Evolutionary conservation across 2,329 filamentous ascomycete genomes (phyloP).

Genomic region (Diaporthe sp.): DNA sequence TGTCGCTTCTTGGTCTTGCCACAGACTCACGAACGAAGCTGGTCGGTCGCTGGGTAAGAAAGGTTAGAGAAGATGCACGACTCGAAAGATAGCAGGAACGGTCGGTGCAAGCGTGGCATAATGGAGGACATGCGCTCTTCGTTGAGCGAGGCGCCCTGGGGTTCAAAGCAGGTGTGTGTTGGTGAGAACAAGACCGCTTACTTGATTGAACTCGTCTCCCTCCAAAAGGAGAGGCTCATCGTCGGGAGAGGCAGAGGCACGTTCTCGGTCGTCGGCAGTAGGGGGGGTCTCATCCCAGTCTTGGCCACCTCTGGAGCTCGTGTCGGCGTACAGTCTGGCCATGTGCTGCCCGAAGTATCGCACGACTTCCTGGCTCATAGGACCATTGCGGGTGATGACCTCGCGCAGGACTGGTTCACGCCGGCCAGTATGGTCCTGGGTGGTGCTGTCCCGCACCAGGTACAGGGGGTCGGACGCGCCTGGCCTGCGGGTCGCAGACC

Average conservation of each 20-base stretch:
- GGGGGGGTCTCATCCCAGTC: slow-evolving; percentile 16
- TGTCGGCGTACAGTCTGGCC: slow-evolving; percentile 37
- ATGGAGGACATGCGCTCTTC: background rate
- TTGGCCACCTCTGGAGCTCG: slow-evolving; percentile 32
- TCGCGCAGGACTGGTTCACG: slow-evolving; percentile 32
- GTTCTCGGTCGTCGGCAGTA: background rate
- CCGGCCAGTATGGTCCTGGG: slow-evolving; percentile 31
- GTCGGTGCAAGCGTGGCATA: background rate
- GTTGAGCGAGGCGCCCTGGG: background rate
- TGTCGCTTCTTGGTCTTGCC: slow-evolving; percentile 4
- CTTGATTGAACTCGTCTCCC: slow-evolving; percentile 28
- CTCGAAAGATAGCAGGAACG: background rate
- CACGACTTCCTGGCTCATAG: slow-evolving; percentile 39
- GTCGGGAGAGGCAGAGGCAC: slow-evolving; percentile 12
- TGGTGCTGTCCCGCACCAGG: slow-evolving; percentile 22
- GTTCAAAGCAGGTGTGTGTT: background rate
- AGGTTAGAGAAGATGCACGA: slow-evolving; percentile 31
- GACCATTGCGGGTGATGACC: slow-evolving; percentile 32
- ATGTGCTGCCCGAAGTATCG: slow-evolving; percentile 40
- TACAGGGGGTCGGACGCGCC: slow-evolving; percentile 7
- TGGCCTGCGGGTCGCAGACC: slow-evolving; percentile 17
- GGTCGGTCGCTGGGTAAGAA: slow-evolving; percentile 21
- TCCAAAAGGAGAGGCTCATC: background rate
- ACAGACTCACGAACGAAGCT: slow-evolving; percentile 18
- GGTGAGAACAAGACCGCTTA: slow-evolving; percentile 36